A percentile compares a stretch with the other conserved stretches of the same genome.
phyloP scores from a whole-genome alignment of 257 asterid genomes.

The Perilla frutescens region DNA sequence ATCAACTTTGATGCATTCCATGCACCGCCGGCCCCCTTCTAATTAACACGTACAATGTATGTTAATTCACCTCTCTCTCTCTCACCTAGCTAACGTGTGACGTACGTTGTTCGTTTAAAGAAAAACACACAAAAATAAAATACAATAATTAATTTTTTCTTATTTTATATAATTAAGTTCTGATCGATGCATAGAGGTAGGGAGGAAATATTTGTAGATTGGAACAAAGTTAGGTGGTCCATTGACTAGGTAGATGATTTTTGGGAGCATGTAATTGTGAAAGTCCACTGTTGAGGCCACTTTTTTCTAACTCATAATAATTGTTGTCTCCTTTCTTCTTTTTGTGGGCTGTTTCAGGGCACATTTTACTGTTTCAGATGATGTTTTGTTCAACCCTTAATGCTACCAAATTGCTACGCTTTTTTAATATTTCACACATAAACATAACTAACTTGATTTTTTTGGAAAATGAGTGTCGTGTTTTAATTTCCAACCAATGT shows the following conservation, averaged over 20 bases:
- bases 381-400: constrained; percentile 36
- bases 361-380: constrained; percentile 48
- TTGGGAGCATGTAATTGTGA: constrained; percentile 56
- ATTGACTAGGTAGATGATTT: constrained; percentile 44
- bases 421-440: no score
- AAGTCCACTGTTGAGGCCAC: constrained; percentile 41
- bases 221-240: constrained; percentile 51
- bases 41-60: neutral
- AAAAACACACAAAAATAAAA: neutral
- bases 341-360: constrained; percentile 50
- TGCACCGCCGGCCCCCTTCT: constrained; percentile 40
- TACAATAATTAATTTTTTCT: no score
- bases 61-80: neutral
- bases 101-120: neutral
- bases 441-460: neutral
- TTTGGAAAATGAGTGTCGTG: no score
- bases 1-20: constrained; percentile 50
- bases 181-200: neutral
- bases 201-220: neutral
- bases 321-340: constrained; percentile 76
- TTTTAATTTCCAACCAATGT: neutral
- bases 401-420: neutral
- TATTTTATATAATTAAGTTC: no score
- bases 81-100: constrained; percentile 29
- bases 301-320: constrained; percentile 58